Evolutionary conservation across 2,329 filamentous ascomycete genomes (phyloP).

Genomic region (Anthostomella pinea): DNA sequence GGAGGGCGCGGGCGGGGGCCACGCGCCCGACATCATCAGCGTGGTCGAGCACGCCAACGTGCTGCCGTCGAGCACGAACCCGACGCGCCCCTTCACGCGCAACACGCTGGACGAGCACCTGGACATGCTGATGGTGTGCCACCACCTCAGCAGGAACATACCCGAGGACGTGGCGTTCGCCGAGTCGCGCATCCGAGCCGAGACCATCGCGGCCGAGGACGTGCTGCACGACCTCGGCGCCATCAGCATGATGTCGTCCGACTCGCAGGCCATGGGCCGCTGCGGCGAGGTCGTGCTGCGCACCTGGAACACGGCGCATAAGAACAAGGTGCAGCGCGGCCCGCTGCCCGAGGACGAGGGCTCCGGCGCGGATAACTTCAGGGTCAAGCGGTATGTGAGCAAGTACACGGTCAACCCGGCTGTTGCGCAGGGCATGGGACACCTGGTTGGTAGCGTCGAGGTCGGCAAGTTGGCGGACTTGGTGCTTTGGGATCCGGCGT

Average conservation of each 20-base stretch:
- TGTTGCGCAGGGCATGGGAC: constrained; percentile 83
- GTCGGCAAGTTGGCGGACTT: constrained; percentile 87
- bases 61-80: constrained; percentile 86
- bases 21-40: constrained; percentile 93
- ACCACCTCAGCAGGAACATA: constrained; percentile 88
- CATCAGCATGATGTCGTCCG: constrained; percentile 96
- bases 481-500: constrained; percentile 79
- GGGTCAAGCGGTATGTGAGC: constrained; percentile 88
- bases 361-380: constrained; percentile 80
- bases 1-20: constrained; percentile 90
- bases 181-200: constrained; percentile 87
- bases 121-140: constrained; percentile 98
- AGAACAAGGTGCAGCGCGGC: constrained; percentile 88
- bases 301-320: constrained; percentile 96
- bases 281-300: constrained; percentile 90
- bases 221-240: constrained; percentile 92
- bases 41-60: constrained; percentile 89
- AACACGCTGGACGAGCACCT: constrained; percentile 96
- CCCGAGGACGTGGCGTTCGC: constrained; percentile 95
- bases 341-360: constrained; percentile 72
- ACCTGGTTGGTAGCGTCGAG: constrained; percentile 83
- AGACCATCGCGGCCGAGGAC: constrained; percentile 96
- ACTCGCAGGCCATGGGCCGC: constrained; percentile 95
- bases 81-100: constrained; percentile 82
- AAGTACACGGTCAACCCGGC: constrained; percentile 98